Evolutionary conservation across 768 basidiomycete genomes (phyloP).

Genomic region (Russula sp.): DNA sequence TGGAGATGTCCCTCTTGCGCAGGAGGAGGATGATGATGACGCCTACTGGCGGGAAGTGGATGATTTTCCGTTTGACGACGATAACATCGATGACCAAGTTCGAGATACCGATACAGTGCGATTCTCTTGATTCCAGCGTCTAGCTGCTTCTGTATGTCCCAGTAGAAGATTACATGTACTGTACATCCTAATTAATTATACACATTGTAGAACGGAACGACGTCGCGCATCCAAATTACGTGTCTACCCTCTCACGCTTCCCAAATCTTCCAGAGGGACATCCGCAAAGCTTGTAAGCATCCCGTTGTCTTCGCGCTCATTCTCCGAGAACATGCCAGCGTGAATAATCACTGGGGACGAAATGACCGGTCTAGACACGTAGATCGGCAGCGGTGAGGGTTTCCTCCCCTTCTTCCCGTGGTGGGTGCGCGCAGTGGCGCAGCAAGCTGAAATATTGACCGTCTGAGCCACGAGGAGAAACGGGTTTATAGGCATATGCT

Average conservation of each 20-base stretch:
- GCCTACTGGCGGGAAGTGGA: conserved; percentile 20
- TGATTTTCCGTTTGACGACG: conserved; percentile 2
- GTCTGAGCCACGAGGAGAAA: not conserved
- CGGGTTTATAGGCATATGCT: not conserved
- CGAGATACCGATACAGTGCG: not conserved
- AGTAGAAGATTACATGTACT: not conserved
- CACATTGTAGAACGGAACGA: not conserved
- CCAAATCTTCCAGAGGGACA: not conserved
- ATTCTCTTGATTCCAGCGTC: not conserved
- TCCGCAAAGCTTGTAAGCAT: not conserved
- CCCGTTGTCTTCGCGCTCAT: not conserved
- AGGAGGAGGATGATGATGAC: conserved; percentile 18
- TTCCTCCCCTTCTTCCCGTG: not conserved
- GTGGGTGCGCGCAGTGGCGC: not conserved
- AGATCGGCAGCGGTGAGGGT: conserved; percentile 1
- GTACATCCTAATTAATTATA: conserved; percentile 1
- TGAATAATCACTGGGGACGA: conserved; percentile 2
- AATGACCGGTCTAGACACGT: not conserved
- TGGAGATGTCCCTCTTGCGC: not conserved
- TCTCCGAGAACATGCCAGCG: not conserved
- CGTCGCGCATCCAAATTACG: not conserved
- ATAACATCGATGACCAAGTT: not conserved
- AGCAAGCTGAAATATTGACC: not conserved
- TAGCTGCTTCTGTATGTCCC: not conserved
- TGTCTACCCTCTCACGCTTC: not conserved